Conservation (phyloP, 805 yeast genomes). For the Clavispora phyllophila region DNA sequence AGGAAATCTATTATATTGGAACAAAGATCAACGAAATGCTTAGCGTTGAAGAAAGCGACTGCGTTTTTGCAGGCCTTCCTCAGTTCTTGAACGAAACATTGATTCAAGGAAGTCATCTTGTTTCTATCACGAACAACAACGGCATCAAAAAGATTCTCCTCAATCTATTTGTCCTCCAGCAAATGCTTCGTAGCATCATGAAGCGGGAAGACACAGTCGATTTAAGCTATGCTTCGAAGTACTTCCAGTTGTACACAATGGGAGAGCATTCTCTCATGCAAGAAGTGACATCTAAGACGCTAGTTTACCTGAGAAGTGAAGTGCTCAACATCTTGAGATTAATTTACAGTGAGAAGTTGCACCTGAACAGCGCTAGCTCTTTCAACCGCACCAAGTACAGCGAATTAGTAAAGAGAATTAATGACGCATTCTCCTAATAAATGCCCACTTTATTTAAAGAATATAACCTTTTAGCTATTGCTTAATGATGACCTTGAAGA, state of each 20-base stretch:
- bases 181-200: constrained; percentile 58
- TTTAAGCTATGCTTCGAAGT: constrained; percentile 47
- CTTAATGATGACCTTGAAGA: constrained; percentile 9
- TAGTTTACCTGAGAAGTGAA: constrained; percentile 40
- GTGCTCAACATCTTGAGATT: constrained; percentile 48
- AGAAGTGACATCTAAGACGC: constrained; percentile 26
- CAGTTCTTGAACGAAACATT: constrained; percentile 46
- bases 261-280: constrained; percentile 46
- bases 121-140: constrained; percentile 47
- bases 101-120: constrained; percentile 47
- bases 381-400: constrained; percentile 35
- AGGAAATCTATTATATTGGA: constrained; percentile 43
- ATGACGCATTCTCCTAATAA: constrained; percentile 7
- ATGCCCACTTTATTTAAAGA: background rate
- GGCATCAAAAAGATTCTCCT: constrained; percentile 57
- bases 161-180: constrained; percentile 64
- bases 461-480: background rate
- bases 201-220: constrained; percentile 48
- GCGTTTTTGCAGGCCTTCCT: constrained; percentile 44
- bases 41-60: constrained; percentile 26
- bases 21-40: constrained; percentile 33
- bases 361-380: constrained; percentile 32
- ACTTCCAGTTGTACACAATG: constrained; percentile 51
- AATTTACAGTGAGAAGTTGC: constrained; percentile 43
- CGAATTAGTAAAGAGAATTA: constrained; percentile 29